Evolutionary conservation across 768 basidiomycete genomes (phyloP), one percentile per base, ranked within the genome.

Genomic region (Lactarius akahatsu): DNA sequence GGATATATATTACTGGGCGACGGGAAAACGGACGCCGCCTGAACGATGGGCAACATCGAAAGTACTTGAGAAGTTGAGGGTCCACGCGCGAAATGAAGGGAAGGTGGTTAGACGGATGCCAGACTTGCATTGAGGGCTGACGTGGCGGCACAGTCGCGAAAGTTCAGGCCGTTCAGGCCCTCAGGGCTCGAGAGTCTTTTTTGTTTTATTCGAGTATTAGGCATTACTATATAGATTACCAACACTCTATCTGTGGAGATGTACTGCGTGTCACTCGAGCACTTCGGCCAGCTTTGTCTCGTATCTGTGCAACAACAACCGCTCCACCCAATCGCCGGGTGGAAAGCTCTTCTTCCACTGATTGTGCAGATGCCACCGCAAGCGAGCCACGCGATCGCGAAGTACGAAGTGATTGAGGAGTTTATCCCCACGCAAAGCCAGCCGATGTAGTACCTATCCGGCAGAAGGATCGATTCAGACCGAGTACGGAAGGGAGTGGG

Each of bases 1-100:
- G 96, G 94, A 97, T 71, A 96, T 98, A 66, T 99, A 94, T 75
- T 98, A 99, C 78, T 98, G 95, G 95, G 86, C 90, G 10, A 94
- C 94, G 16, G 86, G 84, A 30, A 91, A 94, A 77, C 83, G 90
- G 64, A 78, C 85, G n/a, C 86, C 89, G 0, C 93, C 93, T 5
- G 83, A 84, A 69, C 84, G 89, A 38, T 94, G 93, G 93, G 77
- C 78, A 15, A 75, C 79, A 52, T 89, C 91, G 8, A 43, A 79
- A 5, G 72, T 94, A 11, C 76, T 94, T 20, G 81, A 83, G 63
- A 92, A 86, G 73, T 83, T 99, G 57, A 82, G 80, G 50, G 77
- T 85, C 41, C 97, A 99, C 77, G 92, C 92, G 23, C 84, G 82
- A 69, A 99, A 99, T 72, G 92, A 98, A 77, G 96, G 92, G 47